Evolutionary conservation across 495 filamentous ascomycete species (phyloP), one percentile per base, ranked within the genome.

Genomic region (Symbiotaphrina buchneri): DNA sequence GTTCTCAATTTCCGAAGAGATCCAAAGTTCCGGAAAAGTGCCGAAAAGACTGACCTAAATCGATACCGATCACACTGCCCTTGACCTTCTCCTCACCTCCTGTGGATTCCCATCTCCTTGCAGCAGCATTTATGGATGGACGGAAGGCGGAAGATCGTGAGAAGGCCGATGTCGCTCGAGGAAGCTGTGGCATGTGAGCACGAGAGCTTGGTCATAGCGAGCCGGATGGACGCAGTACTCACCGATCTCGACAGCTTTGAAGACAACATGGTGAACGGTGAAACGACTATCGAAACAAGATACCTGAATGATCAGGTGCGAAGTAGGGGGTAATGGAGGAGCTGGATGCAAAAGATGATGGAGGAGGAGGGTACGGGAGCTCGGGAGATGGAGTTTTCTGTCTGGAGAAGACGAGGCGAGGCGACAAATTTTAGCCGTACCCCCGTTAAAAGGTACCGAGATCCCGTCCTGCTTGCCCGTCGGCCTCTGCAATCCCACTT

Each of bases 51-150:
- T 53, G 68, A 85, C 87, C 87, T 46, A 97, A 63, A 68, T 97
- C 87, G 54, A 97, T 94, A 67, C 87, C 87, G 43, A 97, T 94
- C 51, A 97, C 87, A 51, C 74, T 59, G 47, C 90, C 90, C 63
- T 87, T 81, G 33, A 95, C 77, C 61, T 83, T 83, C 49, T 71
- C 70, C 48, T 85, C 74, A 45, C 65, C 71, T 40, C 77, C 75
- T 33, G 83, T 82, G 31, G 76, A 79, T 55, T 91, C 78, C 59
- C 71, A 81, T 58, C 77, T 52, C 54, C 65, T 55, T 62, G 71
- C 66, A 52, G 72, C 46, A 46, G 60, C 54, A 37, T 53, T 47
- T 33, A 52, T 34, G 17, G 71, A 59, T 35, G 64, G 45, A 53
- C 62, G 58, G 52, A 57, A 48, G 38, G 55, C 54, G 22, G 44